Evolutionary conservation across 495 filamentous ascomycete genomes (phyloP), one percentile per base, ranked within the genome.

Genomic region (Xylaria intraflava): DNA sequence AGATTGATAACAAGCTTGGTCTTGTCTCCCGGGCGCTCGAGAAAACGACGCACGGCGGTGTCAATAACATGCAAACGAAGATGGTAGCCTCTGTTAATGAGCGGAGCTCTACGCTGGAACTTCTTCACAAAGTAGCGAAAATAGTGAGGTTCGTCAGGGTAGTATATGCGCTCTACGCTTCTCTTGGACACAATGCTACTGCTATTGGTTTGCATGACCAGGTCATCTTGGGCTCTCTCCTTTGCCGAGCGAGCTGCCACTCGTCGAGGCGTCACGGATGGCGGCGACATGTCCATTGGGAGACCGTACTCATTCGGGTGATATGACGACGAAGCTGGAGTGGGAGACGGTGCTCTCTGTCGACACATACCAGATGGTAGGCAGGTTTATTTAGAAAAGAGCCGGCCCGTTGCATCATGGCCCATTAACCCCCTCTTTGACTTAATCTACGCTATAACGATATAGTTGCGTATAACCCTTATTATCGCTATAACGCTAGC

Each of bases 21-120:
- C 62, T 81, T 83, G 11, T 74, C 64, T n/a, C 71, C 72, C 33
- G 71, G 68, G 53, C 79, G 71, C 52, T 80, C 69, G 31, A 95
- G 72, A 59, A 96, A 96, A 9, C 76, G 72, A 5, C 76, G 79
- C 7, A 94, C 83, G 6, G 82, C 75, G 54, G 86, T 71, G 55
- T 89, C 87, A 51, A 95, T 81, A 10, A 85, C 86, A 64, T 85
- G 80, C 80, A 95, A 84, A 14, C 90, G 82, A 40, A 97, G 73
- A 80, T 87, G 89, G 56, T 95, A 95, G 42, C 87, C 90, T 26
- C 89, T 76, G 64, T 95, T 95, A 62, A 95, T 93, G 20, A 94
- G 70, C 3, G 91, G 91, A 16, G 88, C 80, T 22, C 90, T 76
- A 50, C 88, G 75, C 69, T 86, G 82, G 44, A 86, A 85, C 67